Conservation (phyloP, 495 filamentous ascomycete species). For the Aspergillus diversus region DNA sequence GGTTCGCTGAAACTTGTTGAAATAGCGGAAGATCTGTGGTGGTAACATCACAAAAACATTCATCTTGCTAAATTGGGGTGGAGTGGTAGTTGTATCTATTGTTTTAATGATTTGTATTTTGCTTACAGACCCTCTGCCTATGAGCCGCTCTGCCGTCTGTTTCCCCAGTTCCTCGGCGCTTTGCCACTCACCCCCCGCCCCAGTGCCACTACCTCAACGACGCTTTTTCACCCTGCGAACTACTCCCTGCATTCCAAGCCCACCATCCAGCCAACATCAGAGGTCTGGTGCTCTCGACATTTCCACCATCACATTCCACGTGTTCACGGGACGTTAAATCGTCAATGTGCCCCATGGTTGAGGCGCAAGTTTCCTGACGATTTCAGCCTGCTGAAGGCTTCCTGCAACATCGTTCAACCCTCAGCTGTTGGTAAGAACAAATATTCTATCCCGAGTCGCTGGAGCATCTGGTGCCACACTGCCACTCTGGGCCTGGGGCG, state of each 20-base stretch:
- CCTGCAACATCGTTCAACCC: slow-evolving; percentile 16
- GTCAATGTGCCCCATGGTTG: slow-evolving; percentile 20
- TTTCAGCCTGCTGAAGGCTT: slow-evolving; percentile 19
- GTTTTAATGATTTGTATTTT: neutral
- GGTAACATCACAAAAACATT: no score
- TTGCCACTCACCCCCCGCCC: slow-evolving; percentile 28
- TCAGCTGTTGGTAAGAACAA: slow-evolving; percentile 8
- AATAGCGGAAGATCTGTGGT: no score
- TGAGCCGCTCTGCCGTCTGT: slow-evolving; percentile 10
- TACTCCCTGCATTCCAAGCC: slow-evolving; percentile 20
- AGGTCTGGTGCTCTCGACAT: slow-evolving; percentile 1
- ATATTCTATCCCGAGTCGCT: slow-evolving; percentile 12
- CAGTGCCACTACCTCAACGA: slow-evolving; percentile 15
- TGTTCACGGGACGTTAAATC: slow-evolving; percentile 14
- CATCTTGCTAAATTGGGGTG: no score
- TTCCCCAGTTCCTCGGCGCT: slow-evolving; percentile 13
- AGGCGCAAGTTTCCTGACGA: slow-evolving; percentile 18
- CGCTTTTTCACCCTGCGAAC: slow-evolving; percentile 5
- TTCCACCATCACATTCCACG: neutral
- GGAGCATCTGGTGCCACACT: slow-evolving; percentile 25
- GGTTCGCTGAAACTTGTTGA: no score
- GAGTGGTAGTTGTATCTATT: slow-evolving; percentile 9
- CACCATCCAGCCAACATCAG: slow-evolving; percentile 7
- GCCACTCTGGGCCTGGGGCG: slow-evolving; percentile 31
- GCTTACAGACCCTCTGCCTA: neutral